A percentile compares a stretch with the other conserved stretches of the same genome.
Evolutionary conservation across 805 yeast species (phyloP).

Genomic region (Kodamaea sagamina): DNA sequence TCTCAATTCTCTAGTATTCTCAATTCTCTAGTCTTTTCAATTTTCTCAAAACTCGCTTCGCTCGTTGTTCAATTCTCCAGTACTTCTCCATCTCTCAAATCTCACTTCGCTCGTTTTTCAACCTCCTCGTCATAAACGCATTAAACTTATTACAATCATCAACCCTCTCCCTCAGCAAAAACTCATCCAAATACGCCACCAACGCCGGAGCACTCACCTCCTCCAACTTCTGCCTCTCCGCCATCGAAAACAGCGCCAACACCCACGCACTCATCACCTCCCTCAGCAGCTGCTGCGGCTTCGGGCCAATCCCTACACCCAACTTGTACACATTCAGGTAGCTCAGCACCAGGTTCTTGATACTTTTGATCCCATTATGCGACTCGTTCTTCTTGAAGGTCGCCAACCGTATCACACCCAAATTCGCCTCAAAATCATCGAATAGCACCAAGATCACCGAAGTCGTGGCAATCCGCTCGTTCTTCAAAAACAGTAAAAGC

Average conservation of each 20-base stretch:
- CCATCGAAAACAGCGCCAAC: constrained; percentile 31
- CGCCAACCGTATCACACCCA: constrained; percentile 33
- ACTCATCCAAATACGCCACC: constrained; percentile 10
- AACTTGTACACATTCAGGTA: constrained; percentile 26
- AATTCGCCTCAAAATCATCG: constrained; percentile 41
- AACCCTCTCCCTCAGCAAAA: constrained; percentile 8
- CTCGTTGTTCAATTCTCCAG: too few relatives aligned
- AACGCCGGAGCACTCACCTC: constrained; percentile 6
- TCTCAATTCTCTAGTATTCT: too few relatives aligned
- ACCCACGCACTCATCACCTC: constrained; percentile 45
- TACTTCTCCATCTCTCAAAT: too few relatives aligned
- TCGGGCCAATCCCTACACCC: constrained; percentile 45
- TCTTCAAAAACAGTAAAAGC: constrained; percentile 26
- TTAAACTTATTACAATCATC: constrained; percentile 14
- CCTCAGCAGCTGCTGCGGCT: constrained; percentile 35
- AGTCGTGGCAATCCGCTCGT: constrained; percentile 18
- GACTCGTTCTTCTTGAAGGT: constrained; percentile 38
- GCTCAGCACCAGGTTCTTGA: constrained; percentile 16
- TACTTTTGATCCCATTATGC: constrained; percentile 40
- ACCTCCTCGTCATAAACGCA: constrained; percentile 12
- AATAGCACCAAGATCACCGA: constrained; percentile 27
- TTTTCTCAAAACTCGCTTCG: too few relatives aligned
- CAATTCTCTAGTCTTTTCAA: too few relatives aligned
- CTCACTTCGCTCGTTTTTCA: neutral
- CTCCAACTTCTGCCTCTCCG: constrained; percentile 25